Conservation (phyloP, 106 monocot species). For the Xerophyta viscosa region DNA sequence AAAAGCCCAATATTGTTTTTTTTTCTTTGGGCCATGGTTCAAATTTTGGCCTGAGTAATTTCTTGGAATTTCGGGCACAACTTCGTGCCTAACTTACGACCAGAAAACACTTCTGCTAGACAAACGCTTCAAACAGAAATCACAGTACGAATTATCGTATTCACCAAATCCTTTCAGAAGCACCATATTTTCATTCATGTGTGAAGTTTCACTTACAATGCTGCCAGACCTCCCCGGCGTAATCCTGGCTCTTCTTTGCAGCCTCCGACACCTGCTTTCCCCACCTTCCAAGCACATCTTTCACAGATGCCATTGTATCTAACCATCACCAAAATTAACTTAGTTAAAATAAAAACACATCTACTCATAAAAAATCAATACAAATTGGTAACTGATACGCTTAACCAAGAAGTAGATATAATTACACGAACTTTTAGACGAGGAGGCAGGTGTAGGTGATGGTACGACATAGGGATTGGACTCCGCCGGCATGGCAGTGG, state of each 20-base stretch:
- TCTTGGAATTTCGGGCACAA: too few relatives aligned
- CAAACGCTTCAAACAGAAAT: too few relatives aligned
- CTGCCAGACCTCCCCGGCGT: conserved; percentile 58
- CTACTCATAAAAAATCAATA: not conserved
- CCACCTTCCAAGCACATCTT: conserved; percentile 26
- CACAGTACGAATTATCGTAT: too few relatives aligned
- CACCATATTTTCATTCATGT: too few relatives aligned
- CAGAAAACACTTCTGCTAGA: too few relatives aligned
- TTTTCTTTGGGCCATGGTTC: too few relatives aligned
- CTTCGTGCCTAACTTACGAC: too few relatives aligned
- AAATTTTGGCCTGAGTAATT: too few relatives aligned
- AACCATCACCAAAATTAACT: not conserved
- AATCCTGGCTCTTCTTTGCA: conserved; percentile 34
- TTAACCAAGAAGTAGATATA: not conserved
- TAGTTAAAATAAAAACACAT: not conserved
- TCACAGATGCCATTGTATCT: conserved; percentile 35
- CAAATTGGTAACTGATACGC: not conserved
- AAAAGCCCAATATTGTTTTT: too few relatives aligned
- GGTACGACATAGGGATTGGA: conserved; percentile 40
- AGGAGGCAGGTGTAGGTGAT: not conserved
- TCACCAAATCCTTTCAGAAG: too few relatives aligned
- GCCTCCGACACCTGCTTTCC: conserved; percentile 29
- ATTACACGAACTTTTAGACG: conserved; percentile 16
- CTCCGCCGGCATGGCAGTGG: conserved; percentile 15
- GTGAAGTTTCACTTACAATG: conserved; percentile 30